These are phyloP conservation scores for Acmispon strigosus DNA, from an alignment of 306 rosid genomes.

Conservation along the genomic window DNA sequence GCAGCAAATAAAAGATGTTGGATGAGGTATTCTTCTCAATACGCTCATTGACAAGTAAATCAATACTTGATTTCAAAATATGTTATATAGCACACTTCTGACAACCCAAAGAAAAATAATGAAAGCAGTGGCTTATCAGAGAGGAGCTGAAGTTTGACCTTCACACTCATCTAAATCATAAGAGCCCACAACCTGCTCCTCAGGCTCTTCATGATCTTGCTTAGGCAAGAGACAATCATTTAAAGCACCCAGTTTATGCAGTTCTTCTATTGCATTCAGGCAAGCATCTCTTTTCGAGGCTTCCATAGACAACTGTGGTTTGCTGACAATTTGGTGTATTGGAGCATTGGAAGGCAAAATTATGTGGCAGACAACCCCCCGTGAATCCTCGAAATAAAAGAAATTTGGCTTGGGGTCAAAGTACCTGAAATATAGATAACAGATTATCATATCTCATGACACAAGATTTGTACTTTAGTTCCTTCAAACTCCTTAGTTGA, in stretches of 20 bases:
- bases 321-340: slow-evolving; percentile 45
- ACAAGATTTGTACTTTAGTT: slow-evolving; percentile 11
- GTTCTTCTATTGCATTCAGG: slow-evolving; percentile 77
- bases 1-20: not conserved
- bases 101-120: slow-evolving; percentile 8
- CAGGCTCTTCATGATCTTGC: slow-evolving; percentile 38
- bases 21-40: not conserved
- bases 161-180: slow-evolving; percentile 50
- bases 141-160: slow-evolving; percentile 41
- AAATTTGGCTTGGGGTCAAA: slow-evolving; percentile 74
- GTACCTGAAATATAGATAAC: slow-evolving; percentile 51
- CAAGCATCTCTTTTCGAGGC: slow-evolving; percentile 81
- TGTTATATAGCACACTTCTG: slow-evolving; percentile 3
- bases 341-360: slow-evolving; percentile 85
- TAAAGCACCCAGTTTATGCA: slow-evolving; percentile 73
- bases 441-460: slow-evolving; percentile 17
- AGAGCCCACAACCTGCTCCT: slow-evolving; percentile 35
- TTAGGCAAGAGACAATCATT: slow-evolving; percentile 70
- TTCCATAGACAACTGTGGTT: slow-evolving; percentile 55
- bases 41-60: slow-evolving; percentile 1
- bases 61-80: not conserved
- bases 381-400: slow-evolving; percentile 62
- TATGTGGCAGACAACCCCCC: slow-evolving; percentile 67
- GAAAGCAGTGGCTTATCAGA: slow-evolving; percentile 21
- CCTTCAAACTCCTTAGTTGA: slow-evolving; percentile 12